These are phyloP conservation scores for Gautieria morchelliformis DNA, from an alignment of 768 basidiomycete species.

Conservation along the genomic window DNA sequence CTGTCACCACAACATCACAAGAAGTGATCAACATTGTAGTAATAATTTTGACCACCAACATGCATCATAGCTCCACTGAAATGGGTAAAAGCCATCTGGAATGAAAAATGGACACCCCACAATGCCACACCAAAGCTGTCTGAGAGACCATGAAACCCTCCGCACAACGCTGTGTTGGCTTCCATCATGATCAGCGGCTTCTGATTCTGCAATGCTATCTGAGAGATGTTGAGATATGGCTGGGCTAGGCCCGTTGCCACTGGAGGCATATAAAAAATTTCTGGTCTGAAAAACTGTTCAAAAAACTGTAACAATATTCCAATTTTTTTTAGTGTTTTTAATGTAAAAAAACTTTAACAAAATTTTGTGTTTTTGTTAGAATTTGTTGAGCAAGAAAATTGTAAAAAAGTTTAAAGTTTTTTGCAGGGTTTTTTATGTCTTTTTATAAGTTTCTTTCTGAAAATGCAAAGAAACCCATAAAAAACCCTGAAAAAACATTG, in stretches of 20 bases:
- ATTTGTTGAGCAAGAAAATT: no score
- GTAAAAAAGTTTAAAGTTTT: no score
- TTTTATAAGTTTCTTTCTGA: no score
- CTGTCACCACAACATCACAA: slow-evolving; percentile 29
- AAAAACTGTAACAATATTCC: no score
- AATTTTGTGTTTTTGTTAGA: no score
- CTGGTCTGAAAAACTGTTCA: no score
- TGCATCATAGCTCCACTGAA: slow-evolving; percentile 43
- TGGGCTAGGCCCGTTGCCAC: slow-evolving; percentile 37
- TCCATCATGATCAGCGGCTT: slow-evolving; percentile 58
- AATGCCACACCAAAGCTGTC: slow-evolving; percentile 52
- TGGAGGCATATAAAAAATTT: no score
- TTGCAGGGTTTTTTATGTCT: no score
- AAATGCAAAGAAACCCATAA: no score
- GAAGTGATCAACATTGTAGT: slow-evolving; percentile 46
- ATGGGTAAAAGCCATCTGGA: slow-evolving; percentile 48
- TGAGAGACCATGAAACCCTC: slow-evolving; percentile 41
- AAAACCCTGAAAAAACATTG: no score
- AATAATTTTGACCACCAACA: slow-evolving; percentile 53
- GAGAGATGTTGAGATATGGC: slow-evolving; percentile 41
- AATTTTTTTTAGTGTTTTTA: no score
- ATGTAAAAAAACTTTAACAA: no score
- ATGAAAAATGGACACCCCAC: slow-evolving; percentile 53
- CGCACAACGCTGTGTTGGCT: slow-evolving; percentile 50
- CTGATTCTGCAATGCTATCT: slow-evolving; percentile 27